phyloP scores from a whole-genome alignment of 345 rosid species.

The Camelina sativa region DNA sequence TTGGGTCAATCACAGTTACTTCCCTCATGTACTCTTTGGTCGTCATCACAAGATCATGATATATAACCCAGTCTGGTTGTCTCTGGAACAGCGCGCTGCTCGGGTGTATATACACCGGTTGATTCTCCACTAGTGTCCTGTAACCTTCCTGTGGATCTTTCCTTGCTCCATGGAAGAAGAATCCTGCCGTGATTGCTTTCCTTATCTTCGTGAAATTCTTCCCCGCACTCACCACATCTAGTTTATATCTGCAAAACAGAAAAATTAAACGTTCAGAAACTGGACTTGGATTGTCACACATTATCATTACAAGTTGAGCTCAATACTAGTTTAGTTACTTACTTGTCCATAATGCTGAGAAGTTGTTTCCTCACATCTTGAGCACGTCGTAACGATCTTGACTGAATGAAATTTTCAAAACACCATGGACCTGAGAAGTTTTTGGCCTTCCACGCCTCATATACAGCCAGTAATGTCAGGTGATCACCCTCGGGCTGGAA shows the following conservation, averaged over 20 bases:
- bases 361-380: slow-evolving; percentile 91
- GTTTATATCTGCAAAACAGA: slow-evolving; percentile 61
- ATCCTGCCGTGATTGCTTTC: slow-evolving; percentile 90
- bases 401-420: slow-evolving; percentile 84
- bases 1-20: slow-evolving; percentile 84
- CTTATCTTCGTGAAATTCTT: slow-evolving; percentile 74
- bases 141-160: slow-evolving; percentile 93
- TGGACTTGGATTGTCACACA: slow-evolving; percentile 3
- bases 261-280: slow-evolving; percentile 2
- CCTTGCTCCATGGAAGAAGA: slow-evolving; percentile 83
- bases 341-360: slow-evolving; percentile 91
- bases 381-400: slow-evolving; percentile 78
- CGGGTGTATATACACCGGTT: slow-evolving; percentile 85
- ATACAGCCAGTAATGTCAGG: slow-evolving; percentile 88
- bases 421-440: slow-evolving; percentile 94
- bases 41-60: slow-evolving; percentile 93
- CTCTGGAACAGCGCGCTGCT: slow-evolving; percentile 92
- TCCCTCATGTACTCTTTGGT: slow-evolving; percentile 93
- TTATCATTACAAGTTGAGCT: neutral
- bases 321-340: slow-evolving; percentile 38
- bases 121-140: slow-evolving; percentile 84
- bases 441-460: slow-evolving; percentile 93
- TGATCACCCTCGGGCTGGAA: slow-evolving; percentile 94
- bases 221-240: slow-evolving; percentile 83
- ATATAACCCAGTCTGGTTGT: slow-evolving; percentile 96